phyloP scores from a whole-genome alignment of 495 filamentous ascomycete species.

The Aspergillus leporis region DNA sequence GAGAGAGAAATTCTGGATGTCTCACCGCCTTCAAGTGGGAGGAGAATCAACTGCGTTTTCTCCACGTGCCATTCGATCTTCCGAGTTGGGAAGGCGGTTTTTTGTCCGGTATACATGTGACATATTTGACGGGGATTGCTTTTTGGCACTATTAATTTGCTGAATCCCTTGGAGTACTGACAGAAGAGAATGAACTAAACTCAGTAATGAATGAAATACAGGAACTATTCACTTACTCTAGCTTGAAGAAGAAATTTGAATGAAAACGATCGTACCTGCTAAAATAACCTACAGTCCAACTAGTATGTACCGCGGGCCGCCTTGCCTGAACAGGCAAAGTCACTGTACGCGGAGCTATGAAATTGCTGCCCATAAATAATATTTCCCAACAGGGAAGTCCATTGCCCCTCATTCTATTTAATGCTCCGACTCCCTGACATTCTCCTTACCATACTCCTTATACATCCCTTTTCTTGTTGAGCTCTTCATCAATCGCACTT shows the following conservation, averaged over 20 bases:
- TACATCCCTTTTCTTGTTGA: not conserved
- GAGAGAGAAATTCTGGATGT: constrained; percentile 28
- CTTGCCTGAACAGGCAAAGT: not conserved
- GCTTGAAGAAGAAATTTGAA: not conserved
- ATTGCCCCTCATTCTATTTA: constrained; percentile 5
- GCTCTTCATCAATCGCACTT: constrained; percentile 1
- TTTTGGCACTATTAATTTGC: no score
- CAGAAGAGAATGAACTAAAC: no score
- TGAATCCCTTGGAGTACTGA: no score
- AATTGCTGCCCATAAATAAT: constrained; percentile 1
- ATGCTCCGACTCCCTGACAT: constrained; percentile 10
- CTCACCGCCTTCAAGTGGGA: constrained; percentile 30
- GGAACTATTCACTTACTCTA: no score
- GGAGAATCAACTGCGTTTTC: not conserved
- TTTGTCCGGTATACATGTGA: not conserved
- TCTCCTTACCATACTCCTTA: constrained; percentile 5
- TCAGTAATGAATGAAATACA: no score
- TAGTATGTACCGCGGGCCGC: not conserved
- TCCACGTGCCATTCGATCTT: not conserved
- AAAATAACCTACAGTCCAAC: not conserved
- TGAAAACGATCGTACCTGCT: not conserved
- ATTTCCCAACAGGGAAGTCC: constrained; percentile 21
- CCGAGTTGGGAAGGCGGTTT: not conserved
- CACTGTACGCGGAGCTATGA: not conserved
- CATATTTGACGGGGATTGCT: no score